Evolutionary conservation across 163 green algal species (phyloP), one percentile per base, ranked within the genome.

Genomic region (Volvox carteri): DNA sequence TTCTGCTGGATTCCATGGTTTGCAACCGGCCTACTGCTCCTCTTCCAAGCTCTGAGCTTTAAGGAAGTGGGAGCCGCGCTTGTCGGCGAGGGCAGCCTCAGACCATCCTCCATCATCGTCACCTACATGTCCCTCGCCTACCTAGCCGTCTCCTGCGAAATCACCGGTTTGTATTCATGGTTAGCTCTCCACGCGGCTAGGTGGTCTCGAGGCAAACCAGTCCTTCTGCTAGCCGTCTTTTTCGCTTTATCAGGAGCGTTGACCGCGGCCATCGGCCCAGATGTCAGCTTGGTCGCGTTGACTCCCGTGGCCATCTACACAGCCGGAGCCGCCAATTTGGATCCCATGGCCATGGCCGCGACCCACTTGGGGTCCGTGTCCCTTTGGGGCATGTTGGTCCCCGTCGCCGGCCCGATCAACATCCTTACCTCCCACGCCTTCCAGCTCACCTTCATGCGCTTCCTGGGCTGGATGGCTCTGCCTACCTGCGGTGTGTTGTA

Each of bases 401-500:
- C 67, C 4, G 50, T 74, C 25, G 48, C 50, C 11, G 52, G 70
- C 25, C 11, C 28, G 0, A 7, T 41, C 68, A 88, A 88, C 83
- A 78, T 88, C 21, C 33, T 88, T 12, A 8, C 39, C 1, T 35
- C 50, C 1, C 48, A 73, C 21, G 67, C 68, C 4, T 88, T 88
- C 52, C 35, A 60, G 7, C 21, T 83, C 44, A 83, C 0, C 50
- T 74, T 88, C 50, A 33, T 44, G 37, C 23, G 50, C 50, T 88
- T 75, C 68, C 12, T 73, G 2, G 83, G 25, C 37, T 88, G 83
- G 83, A 88, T 88, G 83, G 30, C 62, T 25, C 11, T 62, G 35
- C 83, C 83, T 11, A 80, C 81, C 0, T 52, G 75, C 21, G 81
- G 81, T 87, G 48, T 30, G 80, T 70, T 19, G 19, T 23, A 23